Percentiles rank a stretch among this genome's conserved stretches.
These are phyloP conservation scores for Globisporangium abappressorium DNA, from an alignment of 352 stramenopile species.

Conservation along the genomic window DNA sequence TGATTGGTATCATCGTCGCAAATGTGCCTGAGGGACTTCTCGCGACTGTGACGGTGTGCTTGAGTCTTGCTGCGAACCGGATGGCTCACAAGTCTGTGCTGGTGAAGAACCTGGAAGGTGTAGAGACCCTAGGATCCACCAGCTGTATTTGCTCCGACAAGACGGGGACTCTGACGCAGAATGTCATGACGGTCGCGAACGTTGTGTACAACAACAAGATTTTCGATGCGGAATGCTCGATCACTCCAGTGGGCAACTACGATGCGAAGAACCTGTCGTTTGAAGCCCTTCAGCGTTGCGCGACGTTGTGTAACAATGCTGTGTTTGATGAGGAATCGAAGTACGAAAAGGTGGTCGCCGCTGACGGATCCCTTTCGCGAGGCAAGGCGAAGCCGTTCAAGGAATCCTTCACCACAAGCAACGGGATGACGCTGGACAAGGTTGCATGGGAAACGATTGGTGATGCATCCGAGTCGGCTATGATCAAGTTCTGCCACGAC, in stretches of 20 bases:
- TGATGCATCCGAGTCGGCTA: conserved; percentile 28
- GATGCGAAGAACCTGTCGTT: conserved; percentile 38
- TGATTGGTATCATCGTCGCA: conserved; percentile 25
- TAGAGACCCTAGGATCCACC: conserved; percentile 82
- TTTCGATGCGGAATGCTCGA: conserved; percentile 73
- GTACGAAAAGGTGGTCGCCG: conserved; percentile 49
- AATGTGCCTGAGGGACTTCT: conserved; percentile 84
- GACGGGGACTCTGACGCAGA: conserved; percentile 87
- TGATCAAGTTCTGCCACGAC: conserved; percentile 35
- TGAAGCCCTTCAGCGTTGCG: conserved; percentile 56
- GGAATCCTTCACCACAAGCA: conserved; percentile 37
- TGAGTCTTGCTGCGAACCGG: conserved; percentile 70
- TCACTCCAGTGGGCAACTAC: conserved; percentile 46
- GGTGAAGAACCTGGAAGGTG: conserved; percentile 81
- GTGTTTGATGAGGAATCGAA: conserved; percentile 84
- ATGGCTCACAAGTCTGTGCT: conserved; percentile 75
- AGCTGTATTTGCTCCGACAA: conserved; percentile 91
- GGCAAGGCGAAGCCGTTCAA: conserved; percentile 64
- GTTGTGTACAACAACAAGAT: conserved; percentile 72
- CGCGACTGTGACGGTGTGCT: conserved; percentile 77
- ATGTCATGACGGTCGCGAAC: conserved; percentile 89
- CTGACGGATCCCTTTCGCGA: conserved; percentile 40
- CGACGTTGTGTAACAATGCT: conserved; percentile 75
- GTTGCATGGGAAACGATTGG: conserved; percentile 42
- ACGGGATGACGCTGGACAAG: conserved; percentile 42